Conservation (phyloP, 2,329 filamentous ascomycete species). For the Cordyceps fumosorosea region DNA sequence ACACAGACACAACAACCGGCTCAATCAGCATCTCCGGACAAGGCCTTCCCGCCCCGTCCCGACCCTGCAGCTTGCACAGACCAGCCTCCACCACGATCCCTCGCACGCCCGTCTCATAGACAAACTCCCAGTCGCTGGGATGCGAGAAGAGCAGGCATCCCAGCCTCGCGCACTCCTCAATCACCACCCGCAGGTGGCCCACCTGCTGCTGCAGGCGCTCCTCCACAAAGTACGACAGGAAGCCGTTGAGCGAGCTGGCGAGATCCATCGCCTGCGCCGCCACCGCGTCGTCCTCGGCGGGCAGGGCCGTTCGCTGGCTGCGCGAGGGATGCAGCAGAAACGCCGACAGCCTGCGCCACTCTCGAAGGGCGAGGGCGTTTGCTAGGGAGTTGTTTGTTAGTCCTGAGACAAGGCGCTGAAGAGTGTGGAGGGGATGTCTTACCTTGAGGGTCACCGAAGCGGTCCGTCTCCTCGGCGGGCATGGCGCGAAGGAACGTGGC, state of each 20-base stretch:
- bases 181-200: conserved; percentile 32
- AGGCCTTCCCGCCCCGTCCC: conserved; percentile 19
- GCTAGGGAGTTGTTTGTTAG: conserved; percentile 16
- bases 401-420: not conserved
- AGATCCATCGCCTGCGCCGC: conserved; percentile 27
- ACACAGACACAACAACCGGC: conserved; percentile 13
- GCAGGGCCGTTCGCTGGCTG: conserved; percentile 29
- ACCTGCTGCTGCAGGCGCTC: conserved; percentile 26
- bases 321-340: conserved; percentile 35
- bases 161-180: conserved; percentile 33
- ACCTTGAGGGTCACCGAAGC: conserved; percentile 24
- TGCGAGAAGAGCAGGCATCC: conserved; percentile 38
- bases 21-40: conserved; percentile 20
- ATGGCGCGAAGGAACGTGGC: conserved; percentile 25
- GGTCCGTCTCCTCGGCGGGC: conserved; percentile 20
- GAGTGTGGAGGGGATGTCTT: conserved; percentile 11
- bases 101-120: conserved; percentile 16
- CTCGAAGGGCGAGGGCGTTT: conserved; percentile 28
- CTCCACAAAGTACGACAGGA: conserved; percentile 28
- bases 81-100: conserved; percentile 24
- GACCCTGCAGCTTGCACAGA: conserved; percentile 22
- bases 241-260: conserved; percentile 26
- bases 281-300: conserved; percentile 22
- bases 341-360: conserved; percentile 37
- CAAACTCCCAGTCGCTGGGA: conserved; percentile 31